These are phyloP conservation scores for Gynostemma pentaphyllum DNA, from an alignment of 306 rosid genomes.

Conservation along the genomic window DNA sequence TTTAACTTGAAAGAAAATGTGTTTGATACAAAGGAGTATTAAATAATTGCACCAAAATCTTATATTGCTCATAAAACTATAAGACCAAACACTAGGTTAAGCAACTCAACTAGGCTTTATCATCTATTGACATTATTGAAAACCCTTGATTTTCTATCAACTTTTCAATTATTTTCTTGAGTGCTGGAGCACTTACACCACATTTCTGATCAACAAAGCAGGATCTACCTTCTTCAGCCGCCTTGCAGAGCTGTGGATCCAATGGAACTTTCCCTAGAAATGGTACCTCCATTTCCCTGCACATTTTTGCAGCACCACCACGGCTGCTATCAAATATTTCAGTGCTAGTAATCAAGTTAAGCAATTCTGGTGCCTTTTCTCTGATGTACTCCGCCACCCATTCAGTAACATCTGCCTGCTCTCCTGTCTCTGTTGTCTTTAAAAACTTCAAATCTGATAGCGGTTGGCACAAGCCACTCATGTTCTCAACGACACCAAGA, in stretches of 20 bases:
- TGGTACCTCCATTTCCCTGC: conserved; percentile 65
- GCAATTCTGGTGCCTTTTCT: conserved; percentile 59
- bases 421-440: conserved; percentile 46
- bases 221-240: conserved; percentile 85
- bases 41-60: too few species aligned
- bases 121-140: conserved; percentile 27
- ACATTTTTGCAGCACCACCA: conserved; percentile 82
- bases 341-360: conserved; percentile 40
- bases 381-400: conserved; percentile 47
- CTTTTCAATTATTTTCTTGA: conserved; percentile 58
- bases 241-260: conserved; percentile 89
- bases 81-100: too few species aligned
- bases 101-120: conserved; percentile 1
- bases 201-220: conserved; percentile 58
- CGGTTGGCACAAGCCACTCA: conserved; percentile 77
- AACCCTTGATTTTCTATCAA: conserved; percentile 42
- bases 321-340: conserved; percentile 82
- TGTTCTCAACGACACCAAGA: conserved; percentile 85
- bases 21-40: too few species aligned
- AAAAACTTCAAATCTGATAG: conserved; percentile 46
- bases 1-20: too few species aligned
- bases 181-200: conserved; percentile 57
- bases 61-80: too few species aligned
- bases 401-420: conserved; percentile 56
- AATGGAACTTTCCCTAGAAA: conserved; percentile 86